Evolutionary conservation across 306 rosid genomes (phyloP).

Genomic region (Rosa persica): DNA sequence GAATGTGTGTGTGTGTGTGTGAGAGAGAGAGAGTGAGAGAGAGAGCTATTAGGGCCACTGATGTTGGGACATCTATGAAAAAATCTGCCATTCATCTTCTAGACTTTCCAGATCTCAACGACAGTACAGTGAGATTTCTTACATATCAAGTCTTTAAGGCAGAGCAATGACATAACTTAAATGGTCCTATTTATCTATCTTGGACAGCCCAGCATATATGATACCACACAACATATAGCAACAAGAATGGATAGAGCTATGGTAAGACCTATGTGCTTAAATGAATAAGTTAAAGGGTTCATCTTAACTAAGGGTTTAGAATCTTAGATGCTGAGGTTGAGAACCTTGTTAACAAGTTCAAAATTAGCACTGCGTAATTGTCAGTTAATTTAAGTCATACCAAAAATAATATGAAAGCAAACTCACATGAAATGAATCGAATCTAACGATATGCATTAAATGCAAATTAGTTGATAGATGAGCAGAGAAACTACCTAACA

Average conservation of each 20-base stretch:
- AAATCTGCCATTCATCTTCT: background rate
- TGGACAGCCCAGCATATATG: background rate
- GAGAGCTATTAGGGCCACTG: background rate
- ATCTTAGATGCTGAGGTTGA: background rate
- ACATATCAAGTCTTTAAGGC: background rate
- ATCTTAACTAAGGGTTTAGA: background rate
- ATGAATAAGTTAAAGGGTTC: background rate
- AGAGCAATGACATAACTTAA: background rate
- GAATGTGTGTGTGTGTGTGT: background rate
- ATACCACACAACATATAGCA: background rate
- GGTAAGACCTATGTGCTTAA: background rate
- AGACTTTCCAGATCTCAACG: background rate
- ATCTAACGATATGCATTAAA: background rate
- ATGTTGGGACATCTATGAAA: background rate
- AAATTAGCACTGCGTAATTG: background rate
- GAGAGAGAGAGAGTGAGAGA: background rate
- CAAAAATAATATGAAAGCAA: background rate
- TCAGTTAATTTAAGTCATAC: background rate
- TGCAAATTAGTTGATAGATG: background rate
- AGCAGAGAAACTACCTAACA: conserved; percentile 59
- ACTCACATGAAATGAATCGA: background rate
- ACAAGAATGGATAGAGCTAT: background rate
- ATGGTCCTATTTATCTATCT: background rate
- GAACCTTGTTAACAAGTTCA: background rate
- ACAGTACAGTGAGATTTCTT: background rate